Evolutionary conservation across 257 asterid genomes (phyloP).

Genomic region (Plantago major): DNA sequence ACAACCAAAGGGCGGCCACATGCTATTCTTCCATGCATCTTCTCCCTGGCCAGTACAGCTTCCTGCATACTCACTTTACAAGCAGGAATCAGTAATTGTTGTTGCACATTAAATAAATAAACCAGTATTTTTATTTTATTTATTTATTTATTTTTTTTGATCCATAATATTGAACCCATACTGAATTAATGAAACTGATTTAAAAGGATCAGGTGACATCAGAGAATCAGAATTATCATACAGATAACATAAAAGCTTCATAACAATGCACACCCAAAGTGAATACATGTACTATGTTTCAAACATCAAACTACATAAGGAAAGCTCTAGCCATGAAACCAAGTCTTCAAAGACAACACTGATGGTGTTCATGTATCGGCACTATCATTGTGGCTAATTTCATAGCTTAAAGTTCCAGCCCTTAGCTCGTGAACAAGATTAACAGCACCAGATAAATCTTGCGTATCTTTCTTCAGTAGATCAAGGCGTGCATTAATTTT

Average conservation of each 20-base stretch:
- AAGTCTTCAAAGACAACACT: neutral
- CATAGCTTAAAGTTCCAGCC: constrained; percentile 27
- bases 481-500: constrained; percentile 46
- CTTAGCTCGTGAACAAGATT: constrained; percentile 38
- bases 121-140: no score
- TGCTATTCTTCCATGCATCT: constrained; percentile 84
- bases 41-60: constrained; percentile 81
- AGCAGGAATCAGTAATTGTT: constrained; percentile 39
- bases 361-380: neutral
- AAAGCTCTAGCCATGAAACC: neutral
- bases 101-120: no score
- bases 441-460: constrained; percentile 46
- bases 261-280: neutral
- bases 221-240: neutral
- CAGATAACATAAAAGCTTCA: neutral
- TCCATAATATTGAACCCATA: neutral
- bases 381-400: constrained; percentile 7
- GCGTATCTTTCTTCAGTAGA: constrained; percentile 49
- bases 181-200: neutral
- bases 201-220: neutral
- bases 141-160: no score
- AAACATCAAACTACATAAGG: neutral
- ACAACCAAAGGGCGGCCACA: constrained; percentile 62
- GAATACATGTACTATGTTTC: neutral
- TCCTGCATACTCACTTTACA: constrained; percentile 98